These are phyloP conservation scores for Esteya vermicola DNA, from an alignment of 2,329 filamentous ascomycete genomes.

Conservation along the genomic window DNA sequence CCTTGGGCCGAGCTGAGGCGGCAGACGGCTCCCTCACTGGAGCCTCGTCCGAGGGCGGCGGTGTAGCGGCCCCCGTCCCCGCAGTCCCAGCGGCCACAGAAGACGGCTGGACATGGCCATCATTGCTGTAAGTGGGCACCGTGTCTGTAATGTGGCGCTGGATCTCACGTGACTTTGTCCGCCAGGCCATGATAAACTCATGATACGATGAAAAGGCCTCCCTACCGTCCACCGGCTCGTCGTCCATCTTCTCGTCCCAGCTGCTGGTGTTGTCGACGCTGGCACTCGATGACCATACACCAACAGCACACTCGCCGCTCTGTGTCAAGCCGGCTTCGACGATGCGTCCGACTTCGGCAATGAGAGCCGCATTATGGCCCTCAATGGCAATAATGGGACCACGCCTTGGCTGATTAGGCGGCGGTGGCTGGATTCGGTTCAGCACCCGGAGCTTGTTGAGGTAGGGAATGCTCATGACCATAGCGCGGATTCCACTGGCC, in stretches of 20 bases:
- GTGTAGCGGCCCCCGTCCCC: too few relatives aligned
- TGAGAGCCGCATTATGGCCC: constrained; percentile 43
- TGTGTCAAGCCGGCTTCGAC: constrained; percentile 48
- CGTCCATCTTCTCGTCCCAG: neutral
- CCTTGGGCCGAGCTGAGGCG: too few relatives aligned
- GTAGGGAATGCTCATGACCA: constrained; percentile 63
- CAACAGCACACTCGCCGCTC: constrained; percentile 30
- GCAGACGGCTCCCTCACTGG: too few relatives aligned
- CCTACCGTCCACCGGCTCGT: neutral
- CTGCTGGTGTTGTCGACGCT: neutral
- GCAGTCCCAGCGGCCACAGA: too few relatives aligned
- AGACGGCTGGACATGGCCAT: too few relatives aligned
- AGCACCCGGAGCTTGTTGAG: constrained; percentile 65
- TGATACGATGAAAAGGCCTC: constrained; percentile 44
- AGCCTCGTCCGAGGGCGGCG: too few relatives aligned
- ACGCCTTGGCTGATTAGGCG: constrained; percentile 31
- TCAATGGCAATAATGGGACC: constrained; percentile 76
- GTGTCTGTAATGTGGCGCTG: constrained; percentile 29
- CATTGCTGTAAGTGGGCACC: too few relatives aligned
- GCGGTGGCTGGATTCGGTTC: constrained; percentile 57
- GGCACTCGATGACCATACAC: constrained; percentile 19
- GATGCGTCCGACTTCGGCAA: constrained; percentile 43
- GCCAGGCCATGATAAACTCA: constrained; percentile 57
- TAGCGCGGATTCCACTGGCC: constrained; percentile 43
- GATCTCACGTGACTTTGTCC: constrained; percentile 60